phyloP scores from a whole-genome alignment of 1,284 basidiomycete species.

The Bjerkandera adusta region DNA sequence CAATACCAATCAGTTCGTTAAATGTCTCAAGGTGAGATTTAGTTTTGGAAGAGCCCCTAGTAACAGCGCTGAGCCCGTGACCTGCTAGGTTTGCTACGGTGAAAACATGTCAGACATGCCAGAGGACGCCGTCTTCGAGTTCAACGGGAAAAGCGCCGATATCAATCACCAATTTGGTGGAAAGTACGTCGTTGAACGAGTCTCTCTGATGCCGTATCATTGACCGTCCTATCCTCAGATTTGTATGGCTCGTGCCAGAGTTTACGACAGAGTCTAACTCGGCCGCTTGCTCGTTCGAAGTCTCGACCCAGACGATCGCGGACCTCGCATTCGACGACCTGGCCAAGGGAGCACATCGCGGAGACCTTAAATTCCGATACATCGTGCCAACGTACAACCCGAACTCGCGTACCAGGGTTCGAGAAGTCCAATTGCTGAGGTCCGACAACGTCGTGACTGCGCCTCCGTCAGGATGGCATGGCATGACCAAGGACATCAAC shows the following conservation, averaged over 20 bases:
- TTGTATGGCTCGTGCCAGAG: conserved; percentile 11
- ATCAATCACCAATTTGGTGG: conserved; percentile 9
- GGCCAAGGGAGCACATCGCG: conserved; percentile 4
- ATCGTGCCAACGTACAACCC: conserved; percentile 4
- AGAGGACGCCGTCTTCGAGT: conserved; percentile 5
- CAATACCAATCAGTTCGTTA: conserved; percentile 5
- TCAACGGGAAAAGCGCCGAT: conserved; percentile 9
- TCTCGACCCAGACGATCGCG: conserved; percentile 6
- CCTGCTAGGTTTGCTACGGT: conserved; percentile 8
- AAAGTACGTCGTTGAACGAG: conserved; percentile 1
- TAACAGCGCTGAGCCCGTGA: not conserved
- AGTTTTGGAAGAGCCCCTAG: not conserved
- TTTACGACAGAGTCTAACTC: conserved; percentile 8
- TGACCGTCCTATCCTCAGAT: conserved; percentile 1
- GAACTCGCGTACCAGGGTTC: not conserved
- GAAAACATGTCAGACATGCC: conserved; percentile 2
- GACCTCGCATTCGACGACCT: conserved; percentile 10
- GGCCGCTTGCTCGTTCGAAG: conserved; percentile 5
- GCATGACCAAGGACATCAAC: conserved; percentile 9
- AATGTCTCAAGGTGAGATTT: conserved; percentile 4
- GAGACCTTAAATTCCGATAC: conserved; percentile 3
- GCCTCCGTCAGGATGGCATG: conserved; percentile 7
- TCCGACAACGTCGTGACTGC: not conserved
- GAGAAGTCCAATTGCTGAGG: conserved; percentile 7
- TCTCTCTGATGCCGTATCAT: not conserved